Evolutionary conservation across 352 stramenopile species (phyloP), one percentile per base, ranked within the genome.

Genomic region (Pythium guiyangense): DNA sequence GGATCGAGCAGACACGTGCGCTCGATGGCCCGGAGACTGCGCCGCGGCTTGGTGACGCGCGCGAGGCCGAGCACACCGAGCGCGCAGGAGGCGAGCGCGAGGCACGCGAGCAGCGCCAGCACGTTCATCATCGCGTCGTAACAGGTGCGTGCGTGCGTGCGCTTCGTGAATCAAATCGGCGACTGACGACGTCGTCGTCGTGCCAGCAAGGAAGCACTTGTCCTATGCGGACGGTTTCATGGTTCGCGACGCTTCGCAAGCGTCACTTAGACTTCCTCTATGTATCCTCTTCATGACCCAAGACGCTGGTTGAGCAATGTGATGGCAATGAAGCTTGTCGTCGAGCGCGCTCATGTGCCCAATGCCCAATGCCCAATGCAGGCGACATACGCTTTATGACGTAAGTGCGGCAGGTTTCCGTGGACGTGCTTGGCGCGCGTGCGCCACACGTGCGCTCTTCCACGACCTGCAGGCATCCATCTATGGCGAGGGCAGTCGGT

Each of bases 11-110:
- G 29, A 22, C 40, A 54, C n/a, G 44, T 39, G 40, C 39, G 57
- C 58, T 76, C 65, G 65, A 65, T 67, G 51, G 48, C 45, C 50
- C 59, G 52, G 49, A 73, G 62, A n/a, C 27, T 49, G 14, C 57
- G 54, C 1, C 69, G 65, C 43, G 57, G 52, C 57, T 71, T 76
- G 35, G 15, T 15, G 29, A 66, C 62, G 49, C 65, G 65, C 40
- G 50, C 44, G 35, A 65, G 2, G 5, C 67, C 68, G 3, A 76
- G 54, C 43, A 63, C 47, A 26, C 52, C 65, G 17, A 76, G 53
- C 20, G 20, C 26, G 22, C 66, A 49, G 46, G 64, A 57, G 45
- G 57, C 12, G 14, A 62, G 39, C 57, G 29, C 26, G 12, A 73
- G 37, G 17, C 45, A 45, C 25, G 47, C 34, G 11, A 71, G 49